These are phyloP conservation scores for Firmiana major DNA, from an alignment of 345 rosid genomes.

Conservation along the genomic window DNA sequence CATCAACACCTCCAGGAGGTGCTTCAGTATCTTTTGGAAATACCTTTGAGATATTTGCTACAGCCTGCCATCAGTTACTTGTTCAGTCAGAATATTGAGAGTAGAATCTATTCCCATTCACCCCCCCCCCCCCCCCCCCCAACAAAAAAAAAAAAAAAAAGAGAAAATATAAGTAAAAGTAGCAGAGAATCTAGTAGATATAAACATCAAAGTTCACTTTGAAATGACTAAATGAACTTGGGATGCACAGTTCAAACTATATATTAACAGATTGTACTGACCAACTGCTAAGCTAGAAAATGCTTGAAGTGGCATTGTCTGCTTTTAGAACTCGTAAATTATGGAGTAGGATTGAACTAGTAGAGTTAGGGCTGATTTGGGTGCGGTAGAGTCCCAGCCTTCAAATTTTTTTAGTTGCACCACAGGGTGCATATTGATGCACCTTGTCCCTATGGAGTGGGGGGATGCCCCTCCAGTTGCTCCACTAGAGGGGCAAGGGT, in stretches of 20 bases:
- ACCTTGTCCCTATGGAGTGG: too few relatives aligned
- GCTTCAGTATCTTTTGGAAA: conserved; percentile 97
- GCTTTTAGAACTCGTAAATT: background rate
- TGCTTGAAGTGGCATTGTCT: background rate
- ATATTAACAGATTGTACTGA: conserved; percentile 6
- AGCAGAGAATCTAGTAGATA: background rate
- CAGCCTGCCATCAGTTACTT: conserved; percentile 50
- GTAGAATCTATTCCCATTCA: background rate
- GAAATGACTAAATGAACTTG: conserved; percentile 13
- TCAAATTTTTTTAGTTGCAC: too few relatives aligned
- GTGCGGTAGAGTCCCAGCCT: too few relatives aligned
- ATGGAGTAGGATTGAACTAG: background rate
- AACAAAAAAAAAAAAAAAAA: background rate
- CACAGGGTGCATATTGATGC: too few relatives aligned
- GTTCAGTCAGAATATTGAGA: conserved; percentile 3
- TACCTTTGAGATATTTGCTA: conserved; percentile 71
- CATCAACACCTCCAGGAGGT: conserved; percentile 97
- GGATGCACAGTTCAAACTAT: conserved; percentile 13
- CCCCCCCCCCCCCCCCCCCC: too few relatives aligned
- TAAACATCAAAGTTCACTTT: conserved; percentile 3
- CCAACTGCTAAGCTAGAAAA: conserved; percentile 1
- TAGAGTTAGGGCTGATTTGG: too few relatives aligned
- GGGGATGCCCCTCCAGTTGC: too few relatives aligned
- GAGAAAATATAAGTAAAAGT: background rate
- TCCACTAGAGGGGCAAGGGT: too few relatives aligned